phyloP scores from a whole-genome alignment of 1,284 basidiomycete genomes.

The Ganoderma sp. region DNA sequence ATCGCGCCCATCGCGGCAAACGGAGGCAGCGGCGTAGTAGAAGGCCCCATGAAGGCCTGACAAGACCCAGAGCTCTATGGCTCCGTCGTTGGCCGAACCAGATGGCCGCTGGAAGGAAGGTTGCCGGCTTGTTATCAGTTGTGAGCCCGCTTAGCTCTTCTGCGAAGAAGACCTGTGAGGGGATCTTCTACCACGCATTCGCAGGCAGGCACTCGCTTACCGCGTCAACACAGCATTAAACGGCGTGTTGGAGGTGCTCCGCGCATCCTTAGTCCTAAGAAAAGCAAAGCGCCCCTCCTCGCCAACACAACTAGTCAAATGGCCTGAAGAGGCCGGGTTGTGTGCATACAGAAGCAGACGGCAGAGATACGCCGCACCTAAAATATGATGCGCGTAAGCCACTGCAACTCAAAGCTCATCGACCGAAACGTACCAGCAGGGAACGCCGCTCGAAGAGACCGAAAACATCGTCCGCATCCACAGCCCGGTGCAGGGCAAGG shows the following conservation, averaged over 20 bases:
- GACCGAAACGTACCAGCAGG: background rate
- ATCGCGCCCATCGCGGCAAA: background rate
- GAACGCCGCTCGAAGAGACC: background rate
- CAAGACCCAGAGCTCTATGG: background rate
- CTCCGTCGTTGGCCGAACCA: background rate
- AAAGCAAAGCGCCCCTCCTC: constrained; percentile 8
- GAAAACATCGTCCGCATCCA: background rate
- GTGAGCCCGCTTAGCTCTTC: background rate
- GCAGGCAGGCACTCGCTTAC: constrained; percentile 8
- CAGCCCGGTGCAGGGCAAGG: background rate
- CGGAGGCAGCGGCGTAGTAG: constrained; percentile 6
- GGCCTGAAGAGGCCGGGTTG: background rate
- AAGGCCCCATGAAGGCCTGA: background rate
- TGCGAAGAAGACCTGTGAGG: background rate
- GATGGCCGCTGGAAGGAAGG: background rate
- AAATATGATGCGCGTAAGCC: background rate
- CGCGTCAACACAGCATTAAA: background rate
- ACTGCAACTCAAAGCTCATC: background rate
- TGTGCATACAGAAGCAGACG: background rate
- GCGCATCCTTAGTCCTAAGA: constrained; percentile 2
- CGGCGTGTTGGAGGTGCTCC: background rate
- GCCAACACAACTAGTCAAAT: background rate
- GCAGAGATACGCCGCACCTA: background rate
- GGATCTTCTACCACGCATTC: background rate
- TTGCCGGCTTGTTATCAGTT: background rate